Evolutionary conservation across 1,284 basidiomycete genomes (phyloP).

Genomic region (Naganishia sp.): DNA sequence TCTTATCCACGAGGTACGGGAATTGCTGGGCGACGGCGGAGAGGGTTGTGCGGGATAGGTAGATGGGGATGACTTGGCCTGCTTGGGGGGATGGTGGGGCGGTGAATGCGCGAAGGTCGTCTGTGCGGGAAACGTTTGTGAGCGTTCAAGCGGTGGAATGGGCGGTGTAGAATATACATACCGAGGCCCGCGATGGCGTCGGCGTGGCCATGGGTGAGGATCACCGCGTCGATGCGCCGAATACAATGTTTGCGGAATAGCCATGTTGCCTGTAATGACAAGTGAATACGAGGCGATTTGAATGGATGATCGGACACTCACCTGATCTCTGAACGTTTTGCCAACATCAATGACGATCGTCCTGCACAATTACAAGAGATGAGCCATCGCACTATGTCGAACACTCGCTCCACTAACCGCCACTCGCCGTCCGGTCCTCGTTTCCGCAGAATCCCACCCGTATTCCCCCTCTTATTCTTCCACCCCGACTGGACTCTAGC

Average conservation of each 20-base stretch:
- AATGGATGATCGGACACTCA: slow-evolving; percentile 11
- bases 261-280: slow-evolving; percentile 40
- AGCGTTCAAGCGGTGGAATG: background rate
- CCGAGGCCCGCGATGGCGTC: slow-evolving; percentile 37
- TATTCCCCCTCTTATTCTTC: slow-evolving; percentile 45
- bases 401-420: slow-evolving; percentile 27
- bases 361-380: slow-evolving; percentile 21
- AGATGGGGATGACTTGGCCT: slow-evolving; percentile 46
- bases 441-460: slow-evolving; percentile 45
- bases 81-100: slow-evolving; percentile 38
- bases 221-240: slow-evolving; percentile 53
- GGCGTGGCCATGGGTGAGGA: slow-evolving; percentile 55
- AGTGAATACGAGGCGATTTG: background rate
- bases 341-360: slow-evolving; percentile 56
- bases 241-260: slow-evolving; percentile 52
- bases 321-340: slow-evolving; percentile 52
- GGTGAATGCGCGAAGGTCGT: slow-evolving; percentile 40
- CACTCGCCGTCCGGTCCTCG: slow-evolving; percentile 40
- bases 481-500: slow-evolving; percentile 2
- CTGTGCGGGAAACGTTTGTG: background rate
- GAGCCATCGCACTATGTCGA: background rate
- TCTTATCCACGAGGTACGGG: slow-evolving; percentile 53
- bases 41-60: slow-evolving; percentile 46
- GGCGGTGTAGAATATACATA: background rate
- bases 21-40: slow-evolving; percentile 47